Evolutionary conservation across 1,284 basidiomycete genomes (phyloP).

Genomic region (Austropuccinia psidii): DNA sequence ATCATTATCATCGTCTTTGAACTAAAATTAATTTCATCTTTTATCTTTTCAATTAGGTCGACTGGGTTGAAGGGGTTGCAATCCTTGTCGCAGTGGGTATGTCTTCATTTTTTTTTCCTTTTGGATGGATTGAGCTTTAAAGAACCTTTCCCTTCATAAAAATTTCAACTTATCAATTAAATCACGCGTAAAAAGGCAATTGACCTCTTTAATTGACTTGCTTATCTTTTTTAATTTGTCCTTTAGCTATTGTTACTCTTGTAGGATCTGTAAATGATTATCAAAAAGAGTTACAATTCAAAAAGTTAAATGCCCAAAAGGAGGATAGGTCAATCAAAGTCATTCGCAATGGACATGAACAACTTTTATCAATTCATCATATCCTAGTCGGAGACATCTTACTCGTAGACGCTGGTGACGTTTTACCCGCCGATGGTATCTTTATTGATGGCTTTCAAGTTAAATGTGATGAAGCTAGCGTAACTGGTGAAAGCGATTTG

Average conservation of each 20-base stretch:
- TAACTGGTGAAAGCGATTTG: constrained; percentile 40
- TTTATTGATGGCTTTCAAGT: constrained; percentile 35
- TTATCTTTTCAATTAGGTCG: constrained; percentile 49
- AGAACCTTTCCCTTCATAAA: not conserved
- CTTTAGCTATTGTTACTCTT: constrained; percentile 43
- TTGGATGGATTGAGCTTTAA: no score
- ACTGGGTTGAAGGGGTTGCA: constrained; percentile 98
- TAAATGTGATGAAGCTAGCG: constrained; percentile 40
- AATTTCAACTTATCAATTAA: not conserved
- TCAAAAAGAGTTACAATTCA: constrained; percentile 39
- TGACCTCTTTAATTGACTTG: constrained; percentile 50
- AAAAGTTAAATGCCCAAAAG: constrained; percentile 39
- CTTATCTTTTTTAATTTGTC: constrained; percentile 47
- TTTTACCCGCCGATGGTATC: constrained; percentile 38
- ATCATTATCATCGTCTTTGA: not conserved
- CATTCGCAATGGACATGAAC: constrained; percentile 38
- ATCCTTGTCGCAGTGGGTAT: constrained; percentile 66
- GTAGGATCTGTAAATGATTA: constrained; percentile 39
- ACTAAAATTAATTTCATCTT: not conserved
- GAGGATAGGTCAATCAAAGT: constrained; percentile 38
- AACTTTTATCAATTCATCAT: constrained; percentile 36
- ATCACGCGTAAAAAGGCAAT: no score
- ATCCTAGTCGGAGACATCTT: constrained; percentile 39
- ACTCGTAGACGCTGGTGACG: constrained; percentile 37
- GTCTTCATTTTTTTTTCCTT: not conserved